Percentiles rank a stretch among this genome's conserved stretches.
phyloP scores from a whole-genome alignment of 2,329 filamentous ascomycete species.

The Penicillium sp. region DNA sequence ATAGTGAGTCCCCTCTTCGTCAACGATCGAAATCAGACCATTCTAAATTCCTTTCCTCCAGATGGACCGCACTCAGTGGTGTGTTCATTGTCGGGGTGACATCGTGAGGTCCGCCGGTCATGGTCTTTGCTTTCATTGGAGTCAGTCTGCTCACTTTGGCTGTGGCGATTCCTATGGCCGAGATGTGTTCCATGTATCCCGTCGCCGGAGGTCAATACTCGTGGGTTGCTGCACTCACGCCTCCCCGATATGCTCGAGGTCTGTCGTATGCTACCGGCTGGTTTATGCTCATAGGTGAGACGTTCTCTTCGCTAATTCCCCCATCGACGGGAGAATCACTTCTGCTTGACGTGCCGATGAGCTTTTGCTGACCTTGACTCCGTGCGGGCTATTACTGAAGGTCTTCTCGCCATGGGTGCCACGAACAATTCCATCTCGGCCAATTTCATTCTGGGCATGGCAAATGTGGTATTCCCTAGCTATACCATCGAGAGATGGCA shows the following conservation, averaged over 20 bases:
- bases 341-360: too few relatives aligned
- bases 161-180: slow-evolving; percentile 55
- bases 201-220: slow-evolving; percentile 54
- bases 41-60: slow-evolving; percentile 9
- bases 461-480: slow-evolving; percentile 47
- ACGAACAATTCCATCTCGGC: slow-evolving; percentile 51
- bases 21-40: background rate
- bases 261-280: slow-evolving; percentile 44
- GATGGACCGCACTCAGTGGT: slow-evolving; percentile 53
- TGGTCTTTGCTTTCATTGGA: slow-evolving; percentile 54
- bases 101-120: slow-evolving; percentile 53
- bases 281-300: slow-evolving; percentile 45
- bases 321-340: too few relatives aligned
- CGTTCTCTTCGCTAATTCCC: too few relatives aligned
- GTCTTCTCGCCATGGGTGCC: slow-evolving; percentile 49
- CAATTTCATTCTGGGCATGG: slow-evolving; percentile 52
- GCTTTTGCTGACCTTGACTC: too few relatives aligned
- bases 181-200: slow-evolving; percentile 53
- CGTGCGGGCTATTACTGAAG: slow-evolving; percentile 13
- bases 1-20: slow-evolving; percentile 30
- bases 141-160: slow-evolving; percentile 48
- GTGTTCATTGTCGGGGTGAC: slow-evolving; percentile 52
- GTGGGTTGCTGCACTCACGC: slow-evolving; percentile 53
- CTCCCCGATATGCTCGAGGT: slow-evolving; percentile 40
- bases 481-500: slow-evolving; percentile 54